Conservation (phyloP, 257 asterid species). For the Petunia secreta region DNA sequence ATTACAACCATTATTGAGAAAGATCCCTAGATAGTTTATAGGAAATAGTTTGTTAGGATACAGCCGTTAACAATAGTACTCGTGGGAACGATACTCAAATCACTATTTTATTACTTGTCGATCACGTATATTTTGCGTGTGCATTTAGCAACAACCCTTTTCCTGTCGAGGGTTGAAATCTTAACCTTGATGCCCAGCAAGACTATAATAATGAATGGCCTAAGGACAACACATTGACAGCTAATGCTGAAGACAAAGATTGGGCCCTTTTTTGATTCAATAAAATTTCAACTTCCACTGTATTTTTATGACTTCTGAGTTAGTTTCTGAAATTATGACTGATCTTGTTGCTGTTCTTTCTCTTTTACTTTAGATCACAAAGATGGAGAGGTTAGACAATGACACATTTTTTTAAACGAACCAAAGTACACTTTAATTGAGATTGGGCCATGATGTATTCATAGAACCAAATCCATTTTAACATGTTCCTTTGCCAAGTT, state of each 20-base stretch:
- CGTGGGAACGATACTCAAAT: no score
- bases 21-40: no score
- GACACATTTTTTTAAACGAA: not conserved
- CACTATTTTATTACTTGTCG: no score
- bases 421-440: not conserved
- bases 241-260: not conserved
- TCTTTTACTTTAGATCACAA: not conserved
- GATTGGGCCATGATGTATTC: not conserved
- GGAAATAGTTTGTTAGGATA: no score
- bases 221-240: slow-evolving; percentile 3
- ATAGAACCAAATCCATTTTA: not conserved
- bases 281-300: not conserved
- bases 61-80: no score
- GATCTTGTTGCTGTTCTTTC: not conserved
- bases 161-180: no score
- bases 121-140: no score
- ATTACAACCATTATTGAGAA: no score
- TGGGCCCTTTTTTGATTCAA: not conserved
- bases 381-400: not conserved
- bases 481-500: no score
- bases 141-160: no score
- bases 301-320: not conserved
- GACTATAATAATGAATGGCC: not conserved
- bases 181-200: no score
- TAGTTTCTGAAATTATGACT: slow-evolving; percentile 3